phyloP scores from a whole-genome alignment of 2,329 filamentous ascomycete genomes.

The Aspergillus pseudoviridinutans region DNA sequence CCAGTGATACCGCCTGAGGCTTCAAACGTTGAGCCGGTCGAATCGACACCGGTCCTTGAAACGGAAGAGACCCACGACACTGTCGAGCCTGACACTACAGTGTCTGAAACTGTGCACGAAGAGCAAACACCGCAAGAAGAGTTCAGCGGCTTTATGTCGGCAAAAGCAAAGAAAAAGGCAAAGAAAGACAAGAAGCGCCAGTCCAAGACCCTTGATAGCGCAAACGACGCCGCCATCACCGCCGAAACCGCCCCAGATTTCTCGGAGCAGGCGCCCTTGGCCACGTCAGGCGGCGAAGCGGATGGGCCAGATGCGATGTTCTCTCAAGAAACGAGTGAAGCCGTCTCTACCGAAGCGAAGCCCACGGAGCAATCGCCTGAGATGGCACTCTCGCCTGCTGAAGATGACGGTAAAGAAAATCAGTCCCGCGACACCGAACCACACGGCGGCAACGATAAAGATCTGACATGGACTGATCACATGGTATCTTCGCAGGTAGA shows the following conservation, averaged over 20 bases:
- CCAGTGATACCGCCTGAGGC: conserved; percentile 8
- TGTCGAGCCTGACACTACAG: conserved; percentile 11
- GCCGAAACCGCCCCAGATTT: background rate
- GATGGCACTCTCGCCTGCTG: conserved; percentile 31
- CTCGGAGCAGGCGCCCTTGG: conserved; percentile 11
- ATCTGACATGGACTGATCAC: conserved; percentile 43
- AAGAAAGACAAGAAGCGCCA: conserved; percentile 45
- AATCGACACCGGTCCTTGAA: background rate
- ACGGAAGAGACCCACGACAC: background rate
- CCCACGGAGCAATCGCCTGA: conserved; percentile 20
- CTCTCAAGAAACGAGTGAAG: conserved; percentile 14
- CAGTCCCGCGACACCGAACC: conserved; percentile 40
- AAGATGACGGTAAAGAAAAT: conserved; percentile 45
- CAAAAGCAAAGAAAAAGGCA: conserved; percentile 43
- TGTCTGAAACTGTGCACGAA: conserved; percentile 2
- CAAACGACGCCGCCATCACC: conserved; percentile 13
- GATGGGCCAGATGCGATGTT: conserved; percentile 4
- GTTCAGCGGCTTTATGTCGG: conserved; percentile 24
- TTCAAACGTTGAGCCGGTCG: background rate
- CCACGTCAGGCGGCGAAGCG: conserved; percentile 1
- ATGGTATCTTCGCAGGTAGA: conserved; percentile 43
- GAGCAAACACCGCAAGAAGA: conserved; percentile 17
- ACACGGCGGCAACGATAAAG: conserved; percentile 33
- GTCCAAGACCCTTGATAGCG: conserved; percentile 26
- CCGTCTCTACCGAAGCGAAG: conserved; percentile 12